Base-by-base conservation (phyloP, 1,139 yeast species). In the Protomyces inundatus region DNA sequence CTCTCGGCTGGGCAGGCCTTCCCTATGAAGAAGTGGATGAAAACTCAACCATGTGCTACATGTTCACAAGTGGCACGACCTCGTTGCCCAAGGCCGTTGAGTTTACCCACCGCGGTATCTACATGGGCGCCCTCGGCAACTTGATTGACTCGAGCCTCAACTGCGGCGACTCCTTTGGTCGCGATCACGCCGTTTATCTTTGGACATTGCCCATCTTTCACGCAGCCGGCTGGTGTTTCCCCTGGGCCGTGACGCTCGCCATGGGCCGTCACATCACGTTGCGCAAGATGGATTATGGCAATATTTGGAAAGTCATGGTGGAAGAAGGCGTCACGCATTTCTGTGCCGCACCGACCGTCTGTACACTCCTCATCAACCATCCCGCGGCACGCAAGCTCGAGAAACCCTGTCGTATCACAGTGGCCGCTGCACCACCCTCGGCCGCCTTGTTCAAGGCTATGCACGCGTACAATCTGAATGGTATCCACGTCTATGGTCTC, bases 51-150 rank as follows among this genome's bases (percentile, higher is more conserved):
- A 70, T 75, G 32, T 75, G 62, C 35, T 55, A 55, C 37, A 55
- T 72, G 64, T 88, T 86, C 75, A 87, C 95, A 4, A 83, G 88
- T 3, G 91, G 93, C 37, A 85, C 91, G 35, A 86, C 91, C 1
- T 90, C 90, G n/a, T 74, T 78, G 61, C 91, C 93, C 16, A 87
- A 87, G 72, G 93, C 90, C 40, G 91, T 86, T 6, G 84, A 82
- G 62, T 80, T 85, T 71, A 79, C 84, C 6, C 88, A 86, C 66
- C 73, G 78, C 5, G 77, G 77, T 4, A 72, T 73, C 57, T 76
- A 76, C 65, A 66, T 76, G 39, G 74, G 73, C 10, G 70, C 77
- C 2, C 55, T 76, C 63, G 74, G 74, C 58, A 73, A 73, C 59
- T 66, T 74, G 54, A 69, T 75, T 52, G 78, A 76, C 59, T 69